A percentile compares a stretch with the other conserved stretches of the same genome.
These are phyloP conservation scores for Cronartium quercuum DNA, from an alignment of 1,284 basidiomycete genomes.

Conservation along the genomic window DNA sequence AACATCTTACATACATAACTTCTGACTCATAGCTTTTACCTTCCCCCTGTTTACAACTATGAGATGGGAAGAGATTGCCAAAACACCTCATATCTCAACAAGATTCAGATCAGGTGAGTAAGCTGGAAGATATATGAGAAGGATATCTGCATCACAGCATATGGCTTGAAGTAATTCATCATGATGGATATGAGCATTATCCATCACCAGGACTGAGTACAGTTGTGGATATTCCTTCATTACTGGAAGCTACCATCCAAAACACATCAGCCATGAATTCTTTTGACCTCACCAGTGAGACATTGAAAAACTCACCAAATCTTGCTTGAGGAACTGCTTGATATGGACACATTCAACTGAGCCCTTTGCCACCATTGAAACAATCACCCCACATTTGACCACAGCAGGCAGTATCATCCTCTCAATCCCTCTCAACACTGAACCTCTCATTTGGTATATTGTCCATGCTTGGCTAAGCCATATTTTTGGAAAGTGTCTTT, in stretches of 20 bases:
- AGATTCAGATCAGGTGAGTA: slow-evolving; percentile 4
- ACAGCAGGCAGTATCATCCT: neutral
- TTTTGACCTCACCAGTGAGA: neutral
- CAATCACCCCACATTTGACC: neutral
- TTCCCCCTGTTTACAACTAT: no score
- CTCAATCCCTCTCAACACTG: neutral
- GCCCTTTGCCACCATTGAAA: neutral
- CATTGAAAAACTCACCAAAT: neutral
- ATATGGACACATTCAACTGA: neutral
- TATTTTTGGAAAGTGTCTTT: neutral
- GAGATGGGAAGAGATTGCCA: no score
- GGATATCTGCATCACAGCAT: neutral
- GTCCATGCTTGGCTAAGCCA: neutral
- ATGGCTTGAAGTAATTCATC: neutral
- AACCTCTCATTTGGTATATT: neutral
- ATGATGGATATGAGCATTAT: slow-evolving; percentile 12
- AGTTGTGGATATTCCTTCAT: neutral
- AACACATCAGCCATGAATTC: neutral
- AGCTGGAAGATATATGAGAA: slow-evolving; percentile 2
- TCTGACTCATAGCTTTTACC: no score
- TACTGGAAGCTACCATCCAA: neutral
- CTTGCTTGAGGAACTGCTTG: neutral
- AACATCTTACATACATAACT: no score
- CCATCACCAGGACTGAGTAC: neutral
- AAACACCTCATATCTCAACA: no score